A percentile compares a stretch with the other conserved stretches of the same genome.
Conservation (phyloP, 345 rosid species). For the Diplotaxis tenuifolia region DNA sequence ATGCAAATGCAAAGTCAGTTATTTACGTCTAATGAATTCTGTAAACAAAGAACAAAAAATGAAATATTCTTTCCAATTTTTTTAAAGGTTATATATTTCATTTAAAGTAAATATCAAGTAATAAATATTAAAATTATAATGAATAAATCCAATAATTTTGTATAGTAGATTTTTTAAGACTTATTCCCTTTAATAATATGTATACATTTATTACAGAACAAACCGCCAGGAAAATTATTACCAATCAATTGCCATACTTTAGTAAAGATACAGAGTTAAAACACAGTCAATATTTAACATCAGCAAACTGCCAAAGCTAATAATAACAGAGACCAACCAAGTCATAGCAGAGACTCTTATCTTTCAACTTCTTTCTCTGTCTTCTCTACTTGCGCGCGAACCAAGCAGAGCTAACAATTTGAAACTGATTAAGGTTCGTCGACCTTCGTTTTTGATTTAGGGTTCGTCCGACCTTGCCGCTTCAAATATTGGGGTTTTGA, state of each 20-base stretch:
- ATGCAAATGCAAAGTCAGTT: no score
- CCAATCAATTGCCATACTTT: not conserved
- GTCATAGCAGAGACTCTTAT: constrained; percentile 9
- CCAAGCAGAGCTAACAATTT: not conserved
- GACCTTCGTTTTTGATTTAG: not conserved
- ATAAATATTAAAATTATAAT: no score
- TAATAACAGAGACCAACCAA: not conserved
- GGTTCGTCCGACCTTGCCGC: not conserved
- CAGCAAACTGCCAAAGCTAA: not conserved
- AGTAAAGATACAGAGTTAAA: not conserved
- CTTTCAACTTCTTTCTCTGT: constrained; percentile 4
- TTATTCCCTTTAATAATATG: no score
- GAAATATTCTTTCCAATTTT: no score
- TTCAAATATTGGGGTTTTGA: not conserved
- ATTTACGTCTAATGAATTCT: no score
- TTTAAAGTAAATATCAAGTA: no score
- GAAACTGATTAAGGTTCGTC: constrained; percentile 1
- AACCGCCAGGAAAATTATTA: not conserved
- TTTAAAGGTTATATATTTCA: no score
- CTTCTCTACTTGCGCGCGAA: constrained; percentile 13
- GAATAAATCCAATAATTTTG: no score
- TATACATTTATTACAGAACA: not conserved
- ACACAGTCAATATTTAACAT: not conserved
- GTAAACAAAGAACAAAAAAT: no score
- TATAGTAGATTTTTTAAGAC: no score